Evolutionary conservation across 352 stramenopile genomes (phyloP), one percentile per base, ranked within the genome.

Genomic region (Globisporangium abappressorium): DNA sequence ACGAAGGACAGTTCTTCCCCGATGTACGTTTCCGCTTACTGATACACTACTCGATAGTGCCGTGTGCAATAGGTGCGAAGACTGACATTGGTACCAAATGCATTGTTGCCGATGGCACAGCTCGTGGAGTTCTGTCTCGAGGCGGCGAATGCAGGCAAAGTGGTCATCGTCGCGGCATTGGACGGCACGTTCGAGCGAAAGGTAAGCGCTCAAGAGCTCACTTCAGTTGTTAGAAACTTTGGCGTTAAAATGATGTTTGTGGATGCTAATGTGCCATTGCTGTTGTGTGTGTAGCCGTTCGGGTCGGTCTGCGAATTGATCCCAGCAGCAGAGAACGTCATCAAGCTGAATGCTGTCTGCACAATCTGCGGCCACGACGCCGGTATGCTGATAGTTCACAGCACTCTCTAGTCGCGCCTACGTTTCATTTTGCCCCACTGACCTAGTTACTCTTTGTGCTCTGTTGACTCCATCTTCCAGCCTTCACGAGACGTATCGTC

Each of bases 1-100:
- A 95, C 60, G 88, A 95, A 71, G 88, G 85, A 59, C 88, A 95
- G 72, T 95, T 95, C 72, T 94, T 93, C 70, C 78, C 82, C 5
- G 88, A 95, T 34, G 82, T 92, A 76, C 56, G 78, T 51, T 12
- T 28, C 26, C 26, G 18, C 11, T 26, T 59, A 6, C 28, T n/a
- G 34, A 41, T 36, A 11, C 26, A 15, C 5, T 49, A 2, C 41
- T n/a, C 14, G 5, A 20, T 49, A n/a, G 12, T 46, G 3, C 38
- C 5, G 14, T 22, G 15, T 5, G 14, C 34, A 41, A 41, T 12
- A 41, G 41, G n/a, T 49, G 5, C 14, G 41, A 18, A 18, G 24
- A 30, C 55, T 55, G 47, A 65, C 33, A 26, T 14, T 49, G 56
- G 0, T 28, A 6, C 5, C 41, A 22, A 49, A 2, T 51, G 7